Base-by-base conservation (phyloP, 1,284 basidiomycete genomes). In the Takashimella koratensis region DNA sequence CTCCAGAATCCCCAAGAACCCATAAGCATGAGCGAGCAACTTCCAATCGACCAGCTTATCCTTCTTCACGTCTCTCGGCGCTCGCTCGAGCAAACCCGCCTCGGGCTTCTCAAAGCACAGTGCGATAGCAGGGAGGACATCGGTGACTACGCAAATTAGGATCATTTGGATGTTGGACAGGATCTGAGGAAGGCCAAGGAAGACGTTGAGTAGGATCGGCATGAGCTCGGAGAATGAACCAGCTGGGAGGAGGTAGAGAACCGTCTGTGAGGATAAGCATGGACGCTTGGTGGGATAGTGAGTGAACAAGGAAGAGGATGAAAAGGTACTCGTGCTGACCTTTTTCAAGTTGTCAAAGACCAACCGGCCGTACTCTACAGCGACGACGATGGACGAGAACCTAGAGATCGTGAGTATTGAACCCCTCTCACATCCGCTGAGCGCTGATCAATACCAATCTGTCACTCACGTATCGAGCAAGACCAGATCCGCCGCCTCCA, bases 321-420 rank as follows among this genome's bases (percentile, higher is more conserved):
- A 41, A 19, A 22, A 19, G 8, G 10, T 20, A 30, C 20, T 8
- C 5, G 16, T 19, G 51, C 49, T 48, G 40, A 59, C 63, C 55
- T 80, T 80, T 63, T 83, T 81, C 47, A 88, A 70, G 65, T 88
- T 88, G 63, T 86, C 84, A 67, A 83, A 87, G 21, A 84, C 83
- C 16, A 86, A 76, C 21, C 85, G 81, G 47, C 84, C 83, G 66
- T 83, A 83, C 67, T 75, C 73, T 24, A 77, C 71, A 0, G 77
- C 77, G 3, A 75, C 66, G 30, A 77, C 72, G 48, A 81, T 78
- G 20, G 78, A 64, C 1, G 70, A 68, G 59, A 75, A 75, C 13
- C 66, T 71, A 43, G 47, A 41, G n/a, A n/a, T n/a, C n/a, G n/a
- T n/a, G n/a, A n/a, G n/a, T n/a, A n/a, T n/a, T n/a, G n/a, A n/a